Evolutionary conservation across 352 stramenopile species (phyloP), one percentile per base, ranked within the genome.

Genomic region (Pythium aristosporum): DNA sequence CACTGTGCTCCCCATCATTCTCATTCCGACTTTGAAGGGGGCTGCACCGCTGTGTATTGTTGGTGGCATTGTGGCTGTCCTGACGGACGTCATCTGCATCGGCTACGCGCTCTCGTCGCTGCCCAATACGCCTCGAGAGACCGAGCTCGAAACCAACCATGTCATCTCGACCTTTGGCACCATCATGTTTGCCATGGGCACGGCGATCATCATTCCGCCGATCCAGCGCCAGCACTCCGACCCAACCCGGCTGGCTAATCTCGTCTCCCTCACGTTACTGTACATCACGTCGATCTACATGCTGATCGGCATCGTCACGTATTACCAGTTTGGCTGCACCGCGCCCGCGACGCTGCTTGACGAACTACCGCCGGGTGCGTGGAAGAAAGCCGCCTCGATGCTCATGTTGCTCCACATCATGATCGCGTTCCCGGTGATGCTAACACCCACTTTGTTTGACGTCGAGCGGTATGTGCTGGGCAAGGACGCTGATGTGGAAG

Each of bases 281-380:
- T 81, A 85, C 61, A 87, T 89, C 67, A 92, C 77, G 23, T 87
- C 72, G 5, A 73, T 91, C 34, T 89, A 89, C 68, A 72, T 89
- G 73, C 61, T 89, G 32, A 81, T 89, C 51, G 80, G 82, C 2
- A 75, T 87, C 47, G 57, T 75, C 25, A 88, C 80, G 21, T 89
- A 89, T 72, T 87, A 84, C 47, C 80, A 89, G 42, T 89, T 83
- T 42, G 82, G 80, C 5, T 89, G 82, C 68, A 89, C 78, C 0
- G 80, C 79, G 2, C 74, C 77, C n/a, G 63, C 68, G 3, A 91
- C 80, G 2, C 41, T 91, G 8, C 61, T 91, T 15, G 79, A 87
- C 16, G 66, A 87, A 64, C 65, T 89, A 10, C 82, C 82, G 0
- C n/a, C 61, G 12, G 68, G 67, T 1, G 30, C 15, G 0, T 73